Percentiles rank a stretch among this genome's conserved stretches.
These are phyloP conservation scores for Fomes fomentarius DNA, from an alignment of 1,284 basidiomycete species.

Conservation along the genomic window DNA sequence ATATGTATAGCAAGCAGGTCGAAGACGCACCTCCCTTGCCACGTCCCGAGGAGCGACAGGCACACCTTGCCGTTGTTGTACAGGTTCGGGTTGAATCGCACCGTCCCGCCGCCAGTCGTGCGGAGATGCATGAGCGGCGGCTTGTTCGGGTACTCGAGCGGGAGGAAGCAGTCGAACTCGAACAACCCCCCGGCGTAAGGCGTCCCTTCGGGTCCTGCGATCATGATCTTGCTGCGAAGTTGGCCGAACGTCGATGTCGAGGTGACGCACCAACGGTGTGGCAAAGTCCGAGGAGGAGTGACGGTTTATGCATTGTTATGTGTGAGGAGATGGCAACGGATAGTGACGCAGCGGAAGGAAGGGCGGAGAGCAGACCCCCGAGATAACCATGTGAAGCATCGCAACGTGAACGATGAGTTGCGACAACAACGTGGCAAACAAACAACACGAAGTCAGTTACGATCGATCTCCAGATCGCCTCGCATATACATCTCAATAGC, in stretches of 20 bases:
- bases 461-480: neutral
- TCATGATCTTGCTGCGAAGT: conserved; percentile 50
- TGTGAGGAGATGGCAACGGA: too few species aligned
- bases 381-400: neutral
- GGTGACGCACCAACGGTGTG: too few species aligned
- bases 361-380: too few species aligned
- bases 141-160: conserved; percentile 48
- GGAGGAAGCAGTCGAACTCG: conserved; percentile 60
- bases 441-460: neutral
- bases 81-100: conserved; percentile 60
- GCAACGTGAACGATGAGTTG: neutral
- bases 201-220: conserved; percentile 56
- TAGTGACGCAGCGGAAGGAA: too few species aligned
- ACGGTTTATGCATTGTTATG: too few species aligned
- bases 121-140: conserved; percentile 52
- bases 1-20: too few species aligned
- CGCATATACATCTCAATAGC: too few species aligned
- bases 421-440: too few species aligned
- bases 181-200: conserved; percentile 59
- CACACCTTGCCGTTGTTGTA: conserved; percentile 55
- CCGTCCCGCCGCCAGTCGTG: conserved; percentile 53
- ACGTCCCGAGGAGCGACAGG: conserved; percentile 56
- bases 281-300: too few species aligned
- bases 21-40: conserved; percentile 51
- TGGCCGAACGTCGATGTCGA: too few species aligned